These are phyloP conservation scores for Sambucus nigra DNA, from an alignment of 129 eudicot genomes.

Conservation along the genomic window DNA sequence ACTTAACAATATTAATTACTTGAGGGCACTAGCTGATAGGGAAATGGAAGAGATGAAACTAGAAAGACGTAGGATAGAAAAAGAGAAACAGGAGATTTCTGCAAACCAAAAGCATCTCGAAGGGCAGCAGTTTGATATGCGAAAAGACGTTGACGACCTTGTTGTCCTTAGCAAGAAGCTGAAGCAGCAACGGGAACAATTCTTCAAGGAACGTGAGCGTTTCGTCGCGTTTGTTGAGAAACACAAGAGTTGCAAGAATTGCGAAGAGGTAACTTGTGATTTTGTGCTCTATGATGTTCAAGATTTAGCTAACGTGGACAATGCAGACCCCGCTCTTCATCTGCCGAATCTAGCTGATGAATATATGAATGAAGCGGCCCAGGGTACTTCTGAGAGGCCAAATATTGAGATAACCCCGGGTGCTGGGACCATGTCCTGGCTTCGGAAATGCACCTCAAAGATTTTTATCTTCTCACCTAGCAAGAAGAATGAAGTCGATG, in stretches of 20 bases:
- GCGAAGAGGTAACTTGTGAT: slow-evolving; percentile 69
- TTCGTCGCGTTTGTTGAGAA: slow-evolving; percentile 68
- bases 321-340: slow-evolving; percentile 40
- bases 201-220: slow-evolving; percentile 70
- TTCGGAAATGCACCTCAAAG: slow-evolving; percentile 70
- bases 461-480: slow-evolving; percentile 60
- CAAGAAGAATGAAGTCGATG: slow-evolving; percentile 42
- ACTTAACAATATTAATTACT: slow-evolving; percentile 38
- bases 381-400: slow-evolving; percentile 33
- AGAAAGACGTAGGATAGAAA: slow-evolving; percentile 51
- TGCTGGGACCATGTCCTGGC: slow-evolving; percentile 58
- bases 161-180: slow-evolving; percentile 66
- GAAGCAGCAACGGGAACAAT: slow-evolving; percentile 82
- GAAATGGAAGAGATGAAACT: slow-evolving; percentile 85
- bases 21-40: slow-evolving; percentile 51
- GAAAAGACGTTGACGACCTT: slow-evolving; percentile 71
- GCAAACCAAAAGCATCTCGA: slow-evolving; percentile 63
- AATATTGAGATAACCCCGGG: slow-evolving; percentile 35
- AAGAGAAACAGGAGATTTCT: slow-evolving; percentile 50
- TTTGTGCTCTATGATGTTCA: slow-evolving; percentile 71
- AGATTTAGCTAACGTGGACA: slow-evolving; percentile 39
- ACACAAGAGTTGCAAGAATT: slow-evolving; percentile 53
- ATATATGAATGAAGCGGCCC: slow-evolving; percentile 46
- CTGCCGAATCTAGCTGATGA: slow-evolving; percentile 53
- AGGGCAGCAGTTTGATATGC: slow-evolving; percentile 63